phyloP scores from a whole-genome alignment of 768 basidiomycete genomes.

The Naganishia antarctica region DNA sequence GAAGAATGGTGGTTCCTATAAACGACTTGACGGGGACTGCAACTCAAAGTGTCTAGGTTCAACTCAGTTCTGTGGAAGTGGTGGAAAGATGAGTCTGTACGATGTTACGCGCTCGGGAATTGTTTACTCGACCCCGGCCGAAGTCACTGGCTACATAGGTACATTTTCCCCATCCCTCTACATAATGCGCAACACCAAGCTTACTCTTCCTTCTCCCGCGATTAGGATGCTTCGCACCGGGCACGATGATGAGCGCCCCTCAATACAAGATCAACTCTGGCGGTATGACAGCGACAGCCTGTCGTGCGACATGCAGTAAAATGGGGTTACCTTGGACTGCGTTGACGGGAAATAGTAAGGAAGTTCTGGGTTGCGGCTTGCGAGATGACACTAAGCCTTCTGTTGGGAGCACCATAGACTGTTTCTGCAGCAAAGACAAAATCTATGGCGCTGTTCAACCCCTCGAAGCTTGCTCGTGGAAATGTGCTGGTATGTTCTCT shows the following conservation, averaged over 20 bases:
- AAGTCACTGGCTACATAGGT: slow-evolving; percentile 4
- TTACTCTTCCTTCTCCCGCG: too few species aligned
- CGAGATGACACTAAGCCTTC: too few species aligned
- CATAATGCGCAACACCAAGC: too few species aligned
- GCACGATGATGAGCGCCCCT: slow-evolving; percentile 2
- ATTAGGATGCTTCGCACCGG: slow-evolving; percentile 13
- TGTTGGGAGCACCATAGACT: not conserved
- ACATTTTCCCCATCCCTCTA: not conserved
- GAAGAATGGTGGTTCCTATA: slow-evolving; percentile 8
- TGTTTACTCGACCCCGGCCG: not conserved
- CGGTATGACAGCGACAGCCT: slow-evolving; percentile 1
- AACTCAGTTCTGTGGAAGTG: slow-evolving; percentile 32
- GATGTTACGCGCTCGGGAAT: not conserved
- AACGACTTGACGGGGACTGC: slow-evolving; percentile 22
- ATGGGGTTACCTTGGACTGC: not conserved
- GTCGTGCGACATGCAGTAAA: not conserved
- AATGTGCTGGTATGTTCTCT: slow-evolving; percentile 14
- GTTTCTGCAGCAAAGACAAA: slow-evolving; percentile 7
- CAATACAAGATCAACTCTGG: not conserved
- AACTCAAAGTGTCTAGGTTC: slow-evolving; percentile 27
- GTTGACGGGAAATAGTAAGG: slow-evolving; percentile 11
- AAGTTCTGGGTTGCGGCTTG: too few species aligned
- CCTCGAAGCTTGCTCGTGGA: slow-evolving; percentile 6
- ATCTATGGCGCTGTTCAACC: slow-evolving; percentile 16
- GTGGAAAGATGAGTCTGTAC: slow-evolving; percentile 1